A percentile compares a stretch with the other conserved stretches of the same genome.
These are phyloP conservation scores for Globisporangium polare DNA, from an alignment of 352 stramenopile species.

Conservation along the genomic window DNA sequence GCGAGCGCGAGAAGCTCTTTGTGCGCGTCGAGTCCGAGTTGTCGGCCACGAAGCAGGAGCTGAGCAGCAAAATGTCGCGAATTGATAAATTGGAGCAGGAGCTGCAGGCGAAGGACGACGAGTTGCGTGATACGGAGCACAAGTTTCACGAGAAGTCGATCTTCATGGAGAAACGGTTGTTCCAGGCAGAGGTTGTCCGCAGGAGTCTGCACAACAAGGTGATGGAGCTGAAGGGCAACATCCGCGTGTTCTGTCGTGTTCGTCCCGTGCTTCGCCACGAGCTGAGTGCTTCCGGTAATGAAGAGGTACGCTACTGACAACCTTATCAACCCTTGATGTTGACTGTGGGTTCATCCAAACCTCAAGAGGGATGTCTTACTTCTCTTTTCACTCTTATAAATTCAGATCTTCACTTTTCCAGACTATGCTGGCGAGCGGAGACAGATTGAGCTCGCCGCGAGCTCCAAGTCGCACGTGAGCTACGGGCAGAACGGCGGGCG, in stretches of 20 bases:
- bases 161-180: conserved; percentile 46
- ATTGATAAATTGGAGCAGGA: conserved; percentile 34
- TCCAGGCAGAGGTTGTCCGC: conserved; percentile 64
- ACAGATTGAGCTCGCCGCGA: conserved; percentile 70
- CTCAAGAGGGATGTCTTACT: neutral
- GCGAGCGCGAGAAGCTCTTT: conserved; percentile 39
- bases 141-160: conserved; percentile 26
- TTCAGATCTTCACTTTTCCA: conserved; percentile 70
- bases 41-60: conserved; percentile 25
- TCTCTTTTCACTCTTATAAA: neutral
- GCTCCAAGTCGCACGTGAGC: conserved; percentile 58
- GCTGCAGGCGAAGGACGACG: conserved; percentile 24
- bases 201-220: conserved; percentile 89
- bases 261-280: conserved; percentile 85
- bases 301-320: conserved; percentile 55
- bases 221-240: conserved; percentile 97
- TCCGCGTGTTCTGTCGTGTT: conserved; percentile 95
- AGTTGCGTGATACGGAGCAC: conserved; percentile 21
- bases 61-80: conserved; percentile 27
- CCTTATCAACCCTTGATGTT: no score
- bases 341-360: neutral
- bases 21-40: conserved; percentile 32
- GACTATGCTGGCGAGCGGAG: conserved; percentile 61
- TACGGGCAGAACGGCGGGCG: conserved; percentile 58
- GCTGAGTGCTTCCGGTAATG: conserved; percentile 22